These are phyloP conservation scores for Haplosporangium gracile DNA, from an alignment of 192 early-diverging fungal species.

Conservation along the genomic window DNA sequence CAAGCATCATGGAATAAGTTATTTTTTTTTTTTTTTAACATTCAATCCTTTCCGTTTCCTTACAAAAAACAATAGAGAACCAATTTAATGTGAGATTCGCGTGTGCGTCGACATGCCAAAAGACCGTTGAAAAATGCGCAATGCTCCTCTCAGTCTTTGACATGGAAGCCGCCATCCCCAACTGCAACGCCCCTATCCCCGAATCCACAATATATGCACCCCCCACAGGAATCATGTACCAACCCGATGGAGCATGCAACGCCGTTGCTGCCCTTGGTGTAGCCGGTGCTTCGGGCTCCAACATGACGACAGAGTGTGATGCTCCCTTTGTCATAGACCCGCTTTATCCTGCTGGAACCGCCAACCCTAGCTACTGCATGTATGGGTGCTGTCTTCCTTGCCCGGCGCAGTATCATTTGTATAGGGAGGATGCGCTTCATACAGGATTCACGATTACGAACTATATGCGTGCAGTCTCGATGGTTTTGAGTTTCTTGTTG, in stretches of 20 bases:
- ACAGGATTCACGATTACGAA: conserved; percentile 60
- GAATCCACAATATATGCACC: background rate
- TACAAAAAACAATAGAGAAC: conserved; percentile 3
- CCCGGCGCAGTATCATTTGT: conserved; percentile 63
- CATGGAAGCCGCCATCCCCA: conserved; percentile 15
- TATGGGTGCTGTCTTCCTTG: conserved; percentile 69
- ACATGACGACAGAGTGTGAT: conserved; percentile 43
- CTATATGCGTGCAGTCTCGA: conserved; percentile 58
- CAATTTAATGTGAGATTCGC: conserved; percentile 25
- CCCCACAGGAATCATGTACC: conserved; percentile 26
- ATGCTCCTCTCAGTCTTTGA: conserved; percentile 29
- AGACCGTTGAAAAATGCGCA: conserved; percentile 19
- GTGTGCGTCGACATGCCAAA: conserved; percentile 54
- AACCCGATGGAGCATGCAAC: conserved; percentile 35
- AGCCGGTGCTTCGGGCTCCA: background rate
- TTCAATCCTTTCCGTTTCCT: background rate
- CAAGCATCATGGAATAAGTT: background rate
- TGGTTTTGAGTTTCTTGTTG: conserved; percentile 54
- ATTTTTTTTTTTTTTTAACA: background rate
- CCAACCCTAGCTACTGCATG: conserved; percentile 47
- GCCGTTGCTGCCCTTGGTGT: conserved; percentile 13
- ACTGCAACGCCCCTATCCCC: conserved; percentile 39
- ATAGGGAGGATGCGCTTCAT: conserved; percentile 51
- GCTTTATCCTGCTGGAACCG: conserved; percentile 21
- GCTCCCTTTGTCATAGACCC: conserved; percentile 60